A percentile compares a stretch with the other conserved stretches of the same genome.
Conservation (phyloP, 257 asterid genomes). For the Avicennia marina region DNA sequence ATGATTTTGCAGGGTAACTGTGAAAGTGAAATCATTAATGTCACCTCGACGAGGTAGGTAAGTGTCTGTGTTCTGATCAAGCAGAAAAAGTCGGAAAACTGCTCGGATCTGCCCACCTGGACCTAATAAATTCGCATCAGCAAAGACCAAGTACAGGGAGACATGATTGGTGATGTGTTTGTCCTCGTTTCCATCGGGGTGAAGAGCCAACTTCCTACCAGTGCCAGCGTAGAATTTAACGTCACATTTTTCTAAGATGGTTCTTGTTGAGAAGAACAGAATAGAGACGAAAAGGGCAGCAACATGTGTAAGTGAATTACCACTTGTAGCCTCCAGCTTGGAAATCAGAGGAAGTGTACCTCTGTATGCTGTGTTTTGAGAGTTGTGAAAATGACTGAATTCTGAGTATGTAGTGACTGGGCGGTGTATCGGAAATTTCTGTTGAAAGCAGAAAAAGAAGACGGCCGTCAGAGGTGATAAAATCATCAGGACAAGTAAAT, state of each 20-base stretch:
- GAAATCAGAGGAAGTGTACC: slow-evolving; percentile 35
- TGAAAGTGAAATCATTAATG: neutral
- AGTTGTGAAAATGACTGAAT: slow-evolving; percentile 46
- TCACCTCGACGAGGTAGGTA: slow-evolving; percentile 50
- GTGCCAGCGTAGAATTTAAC: too few relatives aligned
- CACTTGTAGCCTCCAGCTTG: slow-evolving; percentile 77
- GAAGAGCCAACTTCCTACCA: slow-evolving; percentile 54
- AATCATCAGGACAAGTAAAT: too few relatives aligned
- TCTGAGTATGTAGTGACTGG: slow-evolving; percentile 41
- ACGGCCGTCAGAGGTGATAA: too few relatives aligned
- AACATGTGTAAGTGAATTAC: slow-evolving; percentile 17
- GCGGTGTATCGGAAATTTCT: slow-evolving; percentile 43
- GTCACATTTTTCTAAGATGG: neutral
- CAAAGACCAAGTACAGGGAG: slow-evolving; percentile 47
- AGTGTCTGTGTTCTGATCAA: slow-evolving; percentile 59
- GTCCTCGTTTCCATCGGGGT: slow-evolving; percentile 67
- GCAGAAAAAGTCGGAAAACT: slow-evolving; percentile 43
- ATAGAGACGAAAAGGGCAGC: neutral
- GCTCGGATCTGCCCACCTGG: slow-evolving; percentile 58
- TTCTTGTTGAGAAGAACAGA: neutral
- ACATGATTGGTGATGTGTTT: slow-evolving; percentile 45
- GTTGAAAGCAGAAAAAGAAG: too few relatives aligned
- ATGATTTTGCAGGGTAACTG: neutral
- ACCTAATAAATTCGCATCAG: slow-evolving; percentile 23
- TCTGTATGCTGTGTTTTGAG: slow-evolving; percentile 37